Conservation (phyloP, 768 basidiomycete genomes). For the Sarcomyxa edulis region DNA sequence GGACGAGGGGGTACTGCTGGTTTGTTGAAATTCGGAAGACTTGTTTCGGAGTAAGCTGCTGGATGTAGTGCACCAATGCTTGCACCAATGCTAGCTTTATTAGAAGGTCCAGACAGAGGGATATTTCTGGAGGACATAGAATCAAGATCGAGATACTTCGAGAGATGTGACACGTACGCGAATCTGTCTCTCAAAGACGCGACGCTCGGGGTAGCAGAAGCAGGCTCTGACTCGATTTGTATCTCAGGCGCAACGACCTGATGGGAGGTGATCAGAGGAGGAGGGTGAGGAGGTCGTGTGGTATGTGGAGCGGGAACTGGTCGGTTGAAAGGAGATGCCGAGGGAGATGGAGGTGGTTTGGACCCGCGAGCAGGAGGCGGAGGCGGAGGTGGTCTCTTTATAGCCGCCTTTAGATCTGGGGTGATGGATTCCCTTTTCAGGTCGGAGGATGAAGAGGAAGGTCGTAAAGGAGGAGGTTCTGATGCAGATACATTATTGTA, state of each 20-base stretch:
- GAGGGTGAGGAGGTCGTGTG: conserved; percentile 1
- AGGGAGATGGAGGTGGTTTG: conserved; percentile 31
- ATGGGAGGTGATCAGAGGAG: neutral
- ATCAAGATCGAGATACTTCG: neutral
- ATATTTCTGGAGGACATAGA: too few species aligned
- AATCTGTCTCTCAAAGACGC: conserved; percentile 40
- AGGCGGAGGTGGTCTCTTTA: conserved; percentile 53
- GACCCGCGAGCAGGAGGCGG: conserved; percentile 43
- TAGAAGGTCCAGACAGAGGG: too few species aligned
- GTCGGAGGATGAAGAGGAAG: conserved; percentile 52
- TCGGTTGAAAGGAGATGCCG: conserved; percentile 47
- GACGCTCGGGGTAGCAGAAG: conserved; percentile 23
- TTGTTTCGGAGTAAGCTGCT: too few species aligned
- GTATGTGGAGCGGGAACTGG: conserved; percentile 27
- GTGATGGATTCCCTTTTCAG: conserved; percentile 22
- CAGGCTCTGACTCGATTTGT: conserved; percentile 7
- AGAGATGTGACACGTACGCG: conserved; percentile 33
- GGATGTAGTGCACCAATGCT: too few species aligned
- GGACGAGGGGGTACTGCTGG: conserved; percentile 11
- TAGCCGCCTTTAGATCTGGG: conserved; percentile 15
- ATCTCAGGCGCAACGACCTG: too few species aligned
- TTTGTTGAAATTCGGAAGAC: too few species aligned
- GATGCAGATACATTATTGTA: conserved; percentile 20
- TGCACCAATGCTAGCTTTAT: too few species aligned
- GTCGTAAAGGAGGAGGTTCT: conserved; percentile 30